A percentile compares a stretch with the other conserved stretches of the same genome.
Evolutionary conservation across 2,329 filamentous ascomycete species (phyloP).

Genomic region (Pseudogymnoascus sp.): DNA sequence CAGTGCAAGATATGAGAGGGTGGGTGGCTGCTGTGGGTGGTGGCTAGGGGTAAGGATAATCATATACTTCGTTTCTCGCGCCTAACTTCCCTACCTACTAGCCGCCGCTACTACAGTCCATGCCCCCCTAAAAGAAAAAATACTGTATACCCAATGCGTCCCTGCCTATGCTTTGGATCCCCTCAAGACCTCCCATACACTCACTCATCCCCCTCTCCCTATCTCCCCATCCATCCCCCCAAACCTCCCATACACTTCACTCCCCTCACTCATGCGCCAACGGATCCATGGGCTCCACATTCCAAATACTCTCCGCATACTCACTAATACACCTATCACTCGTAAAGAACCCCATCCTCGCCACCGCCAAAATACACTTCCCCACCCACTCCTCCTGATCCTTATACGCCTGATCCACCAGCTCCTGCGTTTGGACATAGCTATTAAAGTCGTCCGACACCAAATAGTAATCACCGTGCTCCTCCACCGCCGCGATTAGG

Average conservation of each 20-base stretch:
- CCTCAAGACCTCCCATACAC: not conserved
- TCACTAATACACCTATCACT: constrained; percentile 93
- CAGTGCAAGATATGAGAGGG: not conserved
- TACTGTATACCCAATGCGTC: not conserved
- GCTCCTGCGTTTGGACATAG: constrained; percentile 82
- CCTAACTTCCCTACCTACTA: not conserved
- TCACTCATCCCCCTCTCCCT: not conserved
- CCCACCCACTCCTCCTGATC: constrained; percentile 89
- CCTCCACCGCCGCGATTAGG: constrained; percentile 74
- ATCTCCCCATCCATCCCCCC: not conserved
- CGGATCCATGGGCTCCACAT: constrained; percentile 64
- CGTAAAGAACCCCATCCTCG: constrained; percentile 96
- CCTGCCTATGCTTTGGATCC: not conserved
- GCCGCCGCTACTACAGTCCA: not conserved
- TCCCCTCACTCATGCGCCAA: no score
- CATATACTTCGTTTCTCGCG: not conserved
- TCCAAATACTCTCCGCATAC: constrained; percentile 97
- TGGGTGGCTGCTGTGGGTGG: no score
- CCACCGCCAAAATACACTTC: constrained; percentile 82
- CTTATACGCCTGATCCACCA: constrained; percentile 87
- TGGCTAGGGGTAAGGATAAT: not conserved
- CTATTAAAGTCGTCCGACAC: constrained; percentile 96
- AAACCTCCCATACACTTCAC: not conserved
- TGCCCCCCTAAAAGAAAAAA: no score
- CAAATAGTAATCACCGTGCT: constrained; percentile 96